Base-by-base conservation (phyloP, 768 basidiomycete genomes). In the Xanthoconium stramineum region DNA sequence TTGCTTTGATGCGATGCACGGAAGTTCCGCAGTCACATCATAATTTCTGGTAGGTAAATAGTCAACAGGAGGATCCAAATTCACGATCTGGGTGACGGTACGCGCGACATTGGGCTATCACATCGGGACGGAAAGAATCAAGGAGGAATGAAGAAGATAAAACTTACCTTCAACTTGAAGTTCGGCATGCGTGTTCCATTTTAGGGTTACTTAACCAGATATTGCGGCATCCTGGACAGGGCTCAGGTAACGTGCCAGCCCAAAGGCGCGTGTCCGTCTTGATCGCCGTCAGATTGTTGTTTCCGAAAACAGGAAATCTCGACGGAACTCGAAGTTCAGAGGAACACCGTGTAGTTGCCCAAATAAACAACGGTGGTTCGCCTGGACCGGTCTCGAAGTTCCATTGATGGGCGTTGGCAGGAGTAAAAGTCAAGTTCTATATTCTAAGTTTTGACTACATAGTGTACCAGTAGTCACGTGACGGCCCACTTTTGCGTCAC, bases 211-310 rank as follows among this genome's bases (percentile, higher is more conserved):
- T 37, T 51, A 28, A 40, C 28, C 45, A 43, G 49, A 50, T 32
- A 39, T 51, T 47, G 20, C 30, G 42, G 30, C 28, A 47, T 39
- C 35, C 50, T 28, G 24, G 49, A 19, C 20, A 47, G 49, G 11
- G 43, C 11, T 36, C 56, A 50, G 47, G 55, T 47, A 58, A 50
- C 52, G 14, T 52, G 29, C 54, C 66, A 57, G 45, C 44, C 55
- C 56, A 56, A 55, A 51, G 36, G 38, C 30, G 56, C 62, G 37
- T 68, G 65, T 58, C 65, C 59, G 62, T 51, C 54, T 62, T 69
- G 65, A 69, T 67, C 67, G 67, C 67, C 62, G 59, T 47, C 46
- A 53, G 56, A 55, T 42, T 36, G 37, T 28, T 47, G 13, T 53
- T 56, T 56, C 52, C 44, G 42, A 43, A 39, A 50, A 8, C 20